Conservation (phyloP, 1,284 basidiomycete genomes). For the Cutaneotrichosporon dermatis region DNA sequence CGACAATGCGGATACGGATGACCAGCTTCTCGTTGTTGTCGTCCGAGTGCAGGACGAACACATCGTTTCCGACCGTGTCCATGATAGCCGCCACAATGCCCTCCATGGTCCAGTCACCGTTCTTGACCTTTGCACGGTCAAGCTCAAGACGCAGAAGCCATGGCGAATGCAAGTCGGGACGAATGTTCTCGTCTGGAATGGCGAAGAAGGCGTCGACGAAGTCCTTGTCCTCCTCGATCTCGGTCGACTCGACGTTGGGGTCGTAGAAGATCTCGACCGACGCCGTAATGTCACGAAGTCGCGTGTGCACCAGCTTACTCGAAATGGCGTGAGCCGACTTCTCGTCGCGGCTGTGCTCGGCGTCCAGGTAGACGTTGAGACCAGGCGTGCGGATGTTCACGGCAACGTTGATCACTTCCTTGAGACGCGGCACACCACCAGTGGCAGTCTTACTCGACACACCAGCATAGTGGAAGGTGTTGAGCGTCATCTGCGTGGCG, state of each 20-base stretch:
- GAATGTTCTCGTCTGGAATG: slow-evolving; percentile 95
- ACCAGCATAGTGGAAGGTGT: slow-evolving; percentile 99
- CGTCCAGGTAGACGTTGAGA: slow-evolving; percentile 80
- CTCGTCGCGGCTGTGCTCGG: slow-evolving; percentile 75
- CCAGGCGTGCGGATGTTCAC: slow-evolving; percentile 98
- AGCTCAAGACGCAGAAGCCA: slow-evolving; percentile 97
- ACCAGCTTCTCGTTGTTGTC: slow-evolving; percentile 97
- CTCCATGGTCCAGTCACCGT: slow-evolving; percentile 92
- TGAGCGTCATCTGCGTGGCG: slow-evolving; percentile 98
- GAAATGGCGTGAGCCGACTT: slow-evolving; percentile 44
- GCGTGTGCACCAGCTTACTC: slow-evolving; percentile 74
- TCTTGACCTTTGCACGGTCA: slow-evolving; percentile 96
- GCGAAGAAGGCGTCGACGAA: slow-evolving; percentile 99
- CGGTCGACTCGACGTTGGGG: slow-evolving; percentile 83
- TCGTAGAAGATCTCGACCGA: slow-evolving; percentile 99
- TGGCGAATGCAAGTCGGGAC: slow-evolving; percentile 86
- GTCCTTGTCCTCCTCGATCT: slow-evolving; percentile 91
- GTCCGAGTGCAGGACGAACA: slow-evolving; percentile 98
- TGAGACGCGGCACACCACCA: slow-evolving; percentile 93
- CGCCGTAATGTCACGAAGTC: slow-evolving; percentile 88
- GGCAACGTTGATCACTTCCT: slow-evolving; percentile 99
- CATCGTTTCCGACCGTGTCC: slow-evolving; percentile 90
- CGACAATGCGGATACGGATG: slow-evolving; percentile 91
- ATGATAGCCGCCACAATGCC: slow-evolving; percentile 92
- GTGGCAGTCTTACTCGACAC: slow-evolving; percentile 97